These are phyloP conservation scores for Murraya paniculata DNA, from an alignment of 345 rosid species.

Conservation along the genomic window DNA sequence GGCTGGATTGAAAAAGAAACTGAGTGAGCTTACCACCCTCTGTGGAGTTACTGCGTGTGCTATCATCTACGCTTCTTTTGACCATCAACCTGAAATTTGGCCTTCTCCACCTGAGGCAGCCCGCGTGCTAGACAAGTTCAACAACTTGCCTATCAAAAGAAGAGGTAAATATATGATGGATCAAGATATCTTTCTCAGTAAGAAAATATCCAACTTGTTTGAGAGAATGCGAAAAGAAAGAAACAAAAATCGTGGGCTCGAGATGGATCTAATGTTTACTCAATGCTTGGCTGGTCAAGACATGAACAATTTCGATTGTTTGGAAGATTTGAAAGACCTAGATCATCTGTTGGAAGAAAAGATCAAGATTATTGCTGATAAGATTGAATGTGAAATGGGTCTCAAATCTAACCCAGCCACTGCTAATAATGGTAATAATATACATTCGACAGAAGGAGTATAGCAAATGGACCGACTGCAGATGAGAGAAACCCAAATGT, in stretches of 20 bases:
- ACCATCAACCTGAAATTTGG: slow-evolving; percentile 35
- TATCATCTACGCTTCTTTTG: slow-evolving; percentile 25
- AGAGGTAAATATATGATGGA: slow-evolving; percentile 39
- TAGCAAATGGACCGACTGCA: too few relatives aligned
- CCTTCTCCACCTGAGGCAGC: slow-evolving; percentile 29
- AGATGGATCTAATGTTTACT: slow-evolving; percentile 21
- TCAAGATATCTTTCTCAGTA: slow-evolving; percentile 24
- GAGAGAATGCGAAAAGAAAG: slow-evolving; percentile 14
- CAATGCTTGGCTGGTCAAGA: slow-evolving; percentile 1
- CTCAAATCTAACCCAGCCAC: too few relatives aligned
- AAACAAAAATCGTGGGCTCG: slow-evolving; percentile 26
- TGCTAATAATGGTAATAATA: too few relatives aligned
- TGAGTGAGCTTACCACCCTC: slow-evolving; percentile 38
- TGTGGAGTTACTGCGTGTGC: slow-evolving; percentile 46
- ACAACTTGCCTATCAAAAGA: slow-evolving; percentile 22
- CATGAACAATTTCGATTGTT: not conserved
- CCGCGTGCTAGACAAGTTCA: slow-evolving; percentile 19
- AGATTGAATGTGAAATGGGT: too few relatives aligned
- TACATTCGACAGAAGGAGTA: too few relatives aligned
- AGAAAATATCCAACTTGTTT: slow-evolving; percentile 16
- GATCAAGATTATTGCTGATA: too few relatives aligned
- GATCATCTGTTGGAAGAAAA: slow-evolving; percentile 12
- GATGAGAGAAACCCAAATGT: too few relatives aligned
- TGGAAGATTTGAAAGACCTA: slow-evolving; percentile 16
- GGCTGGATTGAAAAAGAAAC: slow-evolving; percentile 45